Conservation (phyloP, 2,329 filamentous ascomycete genomes). For the Basipetospora chlamydospora region DNA sequence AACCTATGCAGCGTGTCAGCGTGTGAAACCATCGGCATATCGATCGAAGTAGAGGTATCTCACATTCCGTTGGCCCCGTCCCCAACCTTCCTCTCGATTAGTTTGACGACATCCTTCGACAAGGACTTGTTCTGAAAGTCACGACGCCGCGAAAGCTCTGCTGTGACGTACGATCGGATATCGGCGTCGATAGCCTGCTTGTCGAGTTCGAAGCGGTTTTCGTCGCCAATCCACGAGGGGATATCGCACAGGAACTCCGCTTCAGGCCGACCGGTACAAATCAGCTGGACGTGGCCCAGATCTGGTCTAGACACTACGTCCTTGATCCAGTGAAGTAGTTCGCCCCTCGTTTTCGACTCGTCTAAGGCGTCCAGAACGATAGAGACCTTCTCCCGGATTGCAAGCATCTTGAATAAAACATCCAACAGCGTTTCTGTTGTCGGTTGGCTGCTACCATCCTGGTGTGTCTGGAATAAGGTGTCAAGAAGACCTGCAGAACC, state of each 20-base stretch:
- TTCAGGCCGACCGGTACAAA: slow-evolving; percentile 11
- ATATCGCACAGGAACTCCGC: slow-evolving; percentile 8
- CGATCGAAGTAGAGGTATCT: slow-evolving; percentile 5
- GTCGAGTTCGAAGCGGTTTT: slow-evolving; percentile 9
- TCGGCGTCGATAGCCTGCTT: slow-evolving; percentile 10
- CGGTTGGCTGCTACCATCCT: not conserved
- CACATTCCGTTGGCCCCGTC: slow-evolving; percentile 16
- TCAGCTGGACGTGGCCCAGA: slow-evolving; percentile 5
- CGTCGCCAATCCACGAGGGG: slow-evolving; percentile 6
- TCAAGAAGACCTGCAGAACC: not conserved
- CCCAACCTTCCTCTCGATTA: slow-evolving; percentile 8
- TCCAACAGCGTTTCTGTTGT: not conserved
- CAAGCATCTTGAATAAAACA: slow-evolving; percentile 10
- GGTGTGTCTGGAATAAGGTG: not conserved
- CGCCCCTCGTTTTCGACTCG: slow-evolving; percentile 10
- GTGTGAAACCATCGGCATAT: not conserved
- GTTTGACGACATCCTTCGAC: slow-evolving; percentile 6
- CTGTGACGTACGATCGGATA: slow-evolving; percentile 8
- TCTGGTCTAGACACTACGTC: slow-evolving; percentile 5
- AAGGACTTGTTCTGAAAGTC: slow-evolving; percentile 9
- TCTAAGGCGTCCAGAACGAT: slow-evolving; percentile 13
- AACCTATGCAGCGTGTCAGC: slow-evolving; percentile 11
- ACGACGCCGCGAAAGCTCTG: slow-evolving; percentile 8
- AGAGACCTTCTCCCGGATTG: not conserved
- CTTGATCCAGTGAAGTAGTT: slow-evolving; percentile 11